Evolutionary conservation across 768 basidiomycete genomes (phyloP), one percentile per base, ranked within the genome.

Genomic region (Collybia mongolica): DNA sequence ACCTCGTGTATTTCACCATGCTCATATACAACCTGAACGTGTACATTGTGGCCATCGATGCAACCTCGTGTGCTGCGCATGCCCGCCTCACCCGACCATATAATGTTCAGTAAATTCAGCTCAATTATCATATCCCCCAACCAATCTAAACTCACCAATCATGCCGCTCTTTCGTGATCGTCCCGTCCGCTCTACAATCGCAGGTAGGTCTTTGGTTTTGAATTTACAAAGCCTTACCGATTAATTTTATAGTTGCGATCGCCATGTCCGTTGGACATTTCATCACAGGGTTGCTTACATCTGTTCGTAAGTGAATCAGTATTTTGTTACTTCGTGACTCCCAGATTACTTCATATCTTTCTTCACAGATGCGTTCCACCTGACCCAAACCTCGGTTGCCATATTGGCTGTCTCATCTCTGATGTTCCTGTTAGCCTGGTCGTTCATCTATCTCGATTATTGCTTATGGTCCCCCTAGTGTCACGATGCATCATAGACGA

Each of bases 311-410:
- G 76, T 54, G 37, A 22, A 35, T 29, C 36, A 23, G 22, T 14
- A 7, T 26, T 26, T 29, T 44, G 45, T 50, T 48, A 6, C 24
- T 35, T 7, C n/a, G n/a, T n/a, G n/a, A n/a, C n/a, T 15, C 3
- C 8, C 22, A 48, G 6, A 43, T 15, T 24, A 19, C 32, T 36
- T 24, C 20, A 53, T 38, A 46, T 24, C 50, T 20, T 19, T 29
- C 51, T 55, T 48, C 48, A 9, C 52, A 86, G 84, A 81, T 70
- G 77, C 81, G 35, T 69, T 86, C 56, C 82, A 85, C 56, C 62
- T 86, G 61, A 82, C 83, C 46, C 90, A 91, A 64, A 84, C 84
- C n/a, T 79, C 81, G 0, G 82, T 91, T 20, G 85, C 88, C 12
- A 74, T 84, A 38, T 67, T 89, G 19, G 83, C 85, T 24, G 79